phyloP scores from a whole-genome alignment of 495 filamentous ascomycete species.

The Neurospora sp. region DNA sequence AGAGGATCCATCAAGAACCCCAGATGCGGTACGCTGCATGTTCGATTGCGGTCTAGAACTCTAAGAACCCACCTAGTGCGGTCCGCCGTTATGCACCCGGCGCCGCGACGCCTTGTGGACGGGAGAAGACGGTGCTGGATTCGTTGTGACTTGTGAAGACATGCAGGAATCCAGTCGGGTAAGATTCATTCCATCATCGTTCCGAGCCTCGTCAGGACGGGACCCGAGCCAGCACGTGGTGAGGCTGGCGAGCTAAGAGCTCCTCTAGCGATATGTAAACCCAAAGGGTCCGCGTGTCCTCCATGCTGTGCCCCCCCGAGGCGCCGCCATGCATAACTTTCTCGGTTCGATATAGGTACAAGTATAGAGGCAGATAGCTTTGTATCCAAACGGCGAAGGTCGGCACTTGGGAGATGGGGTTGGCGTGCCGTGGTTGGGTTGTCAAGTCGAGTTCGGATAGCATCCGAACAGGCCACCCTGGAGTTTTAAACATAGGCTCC shows the following conservation, averaged over 20 bases:
- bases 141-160: neutral
- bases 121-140: neutral
- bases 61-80: neutral
- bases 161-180: neutral
- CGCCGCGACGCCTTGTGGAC: neutral
- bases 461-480: neutral
- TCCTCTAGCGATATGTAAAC: neutral
- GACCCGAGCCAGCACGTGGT: neutral
- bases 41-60: neutral
- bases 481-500: neutral
- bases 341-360: neutral
- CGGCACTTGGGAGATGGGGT: neutral
- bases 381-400: neutral
- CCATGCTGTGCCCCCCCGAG: neutral
- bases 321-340: neutral
- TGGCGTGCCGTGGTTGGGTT: neutral
- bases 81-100: neutral
- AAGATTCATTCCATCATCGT: neutral
- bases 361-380: neutral
- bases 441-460: neutral
- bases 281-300: neutral
- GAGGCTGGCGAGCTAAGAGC: neutral
- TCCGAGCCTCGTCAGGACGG: neutral
- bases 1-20: neutral
- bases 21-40: neutral